Base-by-base conservation (phyloP, 2,329 filamentous ascomycete species). In the Rutstroemia sp. region DNA sequence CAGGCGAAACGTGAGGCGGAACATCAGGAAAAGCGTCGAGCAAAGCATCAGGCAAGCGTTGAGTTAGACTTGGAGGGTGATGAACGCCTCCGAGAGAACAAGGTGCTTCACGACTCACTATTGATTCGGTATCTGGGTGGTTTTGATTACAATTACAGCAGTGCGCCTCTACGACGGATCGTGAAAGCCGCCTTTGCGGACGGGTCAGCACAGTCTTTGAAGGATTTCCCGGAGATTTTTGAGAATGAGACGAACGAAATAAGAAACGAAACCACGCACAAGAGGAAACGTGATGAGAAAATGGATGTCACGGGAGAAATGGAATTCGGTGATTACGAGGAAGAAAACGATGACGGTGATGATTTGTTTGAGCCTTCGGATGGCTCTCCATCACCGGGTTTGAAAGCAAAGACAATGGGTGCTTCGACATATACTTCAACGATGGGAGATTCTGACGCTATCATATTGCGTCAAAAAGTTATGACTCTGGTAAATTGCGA, bases 111-210 rank as follows among this genome's bases (percentile, higher is more conserved):
- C 18, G 71, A 81, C 14, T 83, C 82, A 25, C 75, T 92, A 23
- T 70, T 92, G 1, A 75, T 79, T 49, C 75, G 74, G 56, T 90
- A 68, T 49, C 51, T 67, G 19, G 58, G 59, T 3, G 74, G 77
- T 47, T 67, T 57, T 9, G 57, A 72, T 39, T 18, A 51, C 14
- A 42, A 27, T 16, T 30, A 42, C 2, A 51, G 39, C 7, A 47
- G 46, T 8, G 49, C 37, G 12, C n/a, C 52, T 41, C 25, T 38
- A 21, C 38, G 53, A 57, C 77, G 79, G 37, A 79, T 90, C 10
- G 74, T 88, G 58, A 80, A 81, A 60, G 85, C 87, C 1, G 74
- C 91, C 5, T 79, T 90, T 53, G 83, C 86, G 0, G 83, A 87
- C 62, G 87, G 85, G 2, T 74, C 73, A 27, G 68, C 74, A n/a